Conservation (phyloP, 495 filamentous ascomycete genomes). For the Tuber microsphaerosporum region DNA sequence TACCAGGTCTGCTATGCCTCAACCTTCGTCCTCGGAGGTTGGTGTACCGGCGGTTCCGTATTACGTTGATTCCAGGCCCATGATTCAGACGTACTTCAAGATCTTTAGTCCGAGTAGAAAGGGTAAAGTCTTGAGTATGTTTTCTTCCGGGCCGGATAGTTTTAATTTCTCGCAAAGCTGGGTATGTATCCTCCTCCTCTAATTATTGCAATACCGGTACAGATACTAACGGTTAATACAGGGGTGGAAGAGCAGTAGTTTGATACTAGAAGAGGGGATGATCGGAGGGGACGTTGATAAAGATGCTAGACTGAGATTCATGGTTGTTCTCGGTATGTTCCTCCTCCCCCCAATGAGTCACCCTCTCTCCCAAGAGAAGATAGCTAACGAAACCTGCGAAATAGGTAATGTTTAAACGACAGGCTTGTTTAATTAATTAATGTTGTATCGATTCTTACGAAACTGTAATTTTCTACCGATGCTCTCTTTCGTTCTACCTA, state of each 20-base stretch:
- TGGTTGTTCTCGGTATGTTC: conserved; percentile 52
- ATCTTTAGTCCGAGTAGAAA: conserved; percentile 55
- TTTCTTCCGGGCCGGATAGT: conserved; percentile 53
- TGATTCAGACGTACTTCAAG: conserved; percentile 59
- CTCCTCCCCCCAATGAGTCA: not conserved
- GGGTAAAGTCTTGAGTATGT: conserved; percentile 53
- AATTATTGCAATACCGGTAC: not conserved
- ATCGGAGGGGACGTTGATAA: conserved; percentile 44
- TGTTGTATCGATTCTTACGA: not conserved
- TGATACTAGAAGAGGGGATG: conserved; percentile 52
- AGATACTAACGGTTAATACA: not conserved
- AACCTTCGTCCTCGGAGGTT: not conserved
- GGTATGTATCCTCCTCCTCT: conserved; percentile 17
- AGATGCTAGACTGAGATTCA: conserved; percentile 51
- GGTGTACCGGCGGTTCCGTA: conserved; percentile 47
- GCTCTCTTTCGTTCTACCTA: conserved; percentile 11
- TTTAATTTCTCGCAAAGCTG: conserved; percentile 61
- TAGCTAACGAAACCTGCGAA: not conserved
- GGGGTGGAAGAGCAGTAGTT: conserved; percentile 55
- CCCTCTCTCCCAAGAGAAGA: not conserved
- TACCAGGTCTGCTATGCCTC: conserved; percentile 14
- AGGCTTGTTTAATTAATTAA: conserved; percentile 5
- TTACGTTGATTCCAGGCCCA: conserved; percentile 53
- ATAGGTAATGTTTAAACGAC: conserved; percentile 23
- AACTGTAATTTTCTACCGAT: conserved; percentile 9